Evolutionary conservation across 2,329 filamentous ascomycete genomes (phyloP).

Genomic region (Nemania abortiva): DNA sequence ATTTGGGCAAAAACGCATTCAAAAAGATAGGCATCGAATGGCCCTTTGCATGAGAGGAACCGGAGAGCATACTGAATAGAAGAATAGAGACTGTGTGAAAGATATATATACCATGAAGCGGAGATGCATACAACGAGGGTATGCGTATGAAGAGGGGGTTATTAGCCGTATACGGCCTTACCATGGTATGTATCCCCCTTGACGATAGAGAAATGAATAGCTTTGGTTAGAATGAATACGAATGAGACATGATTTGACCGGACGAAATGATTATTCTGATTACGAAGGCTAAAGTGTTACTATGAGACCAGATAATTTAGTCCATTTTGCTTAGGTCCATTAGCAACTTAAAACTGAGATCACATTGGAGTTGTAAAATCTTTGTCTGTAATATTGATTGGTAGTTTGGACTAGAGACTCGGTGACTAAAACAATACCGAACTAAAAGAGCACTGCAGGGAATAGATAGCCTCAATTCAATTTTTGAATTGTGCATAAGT

Average conservation of each 20-base stretch:
- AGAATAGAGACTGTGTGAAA: constrained; percentile 13
- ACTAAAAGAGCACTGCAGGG: too few relatives aligned
- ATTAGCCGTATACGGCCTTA: background rate
- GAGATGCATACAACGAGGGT: constrained; percentile 3
- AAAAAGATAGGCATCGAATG: background rate
- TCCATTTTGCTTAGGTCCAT: background rate
- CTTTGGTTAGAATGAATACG: constrained; percentile 19
- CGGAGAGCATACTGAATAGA: constrained; percentile 6
- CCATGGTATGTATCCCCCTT: background rate
- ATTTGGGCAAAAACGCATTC: background rate
- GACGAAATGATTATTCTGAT: background rate
- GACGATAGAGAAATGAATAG: constrained; percentile 17
- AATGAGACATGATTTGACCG: constrained; percentile 8
- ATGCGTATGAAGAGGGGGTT: constrained; percentile 9
- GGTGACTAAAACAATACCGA: background rate
- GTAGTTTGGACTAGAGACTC: background rate
- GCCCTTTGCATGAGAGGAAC: background rate
- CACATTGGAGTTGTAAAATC: too few relatives aligned
- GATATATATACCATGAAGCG: background rate
- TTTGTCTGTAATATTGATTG: background rate
- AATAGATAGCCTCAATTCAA: too few relatives aligned
- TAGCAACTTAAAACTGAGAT: too few relatives aligned
- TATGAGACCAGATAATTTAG: background rate
- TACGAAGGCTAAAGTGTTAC: too few relatives aligned
- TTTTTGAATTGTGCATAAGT: background rate